Conservation (phyloP, 2,329 filamentous ascomycete genomes). For the Myriosclerotinia curreyana region DNA sequence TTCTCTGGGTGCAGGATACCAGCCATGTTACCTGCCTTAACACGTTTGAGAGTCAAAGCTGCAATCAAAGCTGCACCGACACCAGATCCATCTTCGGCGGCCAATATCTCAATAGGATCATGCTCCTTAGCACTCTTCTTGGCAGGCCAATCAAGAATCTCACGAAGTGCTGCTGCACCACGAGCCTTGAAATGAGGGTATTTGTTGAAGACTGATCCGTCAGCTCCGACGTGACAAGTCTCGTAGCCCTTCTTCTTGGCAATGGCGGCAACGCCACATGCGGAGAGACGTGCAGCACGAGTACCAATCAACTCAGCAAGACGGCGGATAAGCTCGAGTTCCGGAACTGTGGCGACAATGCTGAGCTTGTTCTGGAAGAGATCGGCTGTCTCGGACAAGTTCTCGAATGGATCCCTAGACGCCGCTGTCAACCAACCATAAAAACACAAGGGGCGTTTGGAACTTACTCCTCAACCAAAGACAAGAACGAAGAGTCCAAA, state of each 20-base stretch:
- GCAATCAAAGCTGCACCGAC: slow-evolving; percentile 97
- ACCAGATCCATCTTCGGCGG: slow-evolving; percentile 93
- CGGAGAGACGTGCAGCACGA: slow-evolving; percentile 85
- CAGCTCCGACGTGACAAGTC: slow-evolving; percentile 89
- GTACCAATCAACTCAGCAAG: slow-evolving; percentile 93
- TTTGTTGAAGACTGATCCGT: slow-evolving; percentile 98
- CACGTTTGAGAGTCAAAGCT: slow-evolving; percentile 62
- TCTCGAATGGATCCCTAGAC: slow-evolving; percentile 86
- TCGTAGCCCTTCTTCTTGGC: slow-evolving; percentile 92
- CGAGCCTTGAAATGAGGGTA: slow-evolving; percentile 97
- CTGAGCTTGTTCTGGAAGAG: slow-evolving; percentile 74
- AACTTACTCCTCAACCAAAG: slow-evolving; percentile 79
- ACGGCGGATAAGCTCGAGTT: slow-evolving; percentile 85
- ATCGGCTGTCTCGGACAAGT: slow-evolving; percentile 83
- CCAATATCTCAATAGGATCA: slow-evolving; percentile 82
- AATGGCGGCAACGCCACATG: slow-evolving; percentile 93
- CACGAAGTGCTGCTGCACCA: slow-evolving; percentile 81
- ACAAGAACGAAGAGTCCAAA: slow-evolving; percentile 89
- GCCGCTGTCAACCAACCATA: slow-evolving; percentile 27
- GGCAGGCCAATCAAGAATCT: slow-evolving; percentile 91
- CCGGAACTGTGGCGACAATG: slow-evolving; percentile 67
- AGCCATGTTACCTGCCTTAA: slow-evolving; percentile 59
- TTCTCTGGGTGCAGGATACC: slow-evolving; percentile 65
- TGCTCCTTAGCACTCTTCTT: slow-evolving; percentile 67
- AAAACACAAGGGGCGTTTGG: slow-evolving; percentile 26